Evolutionary conservation across 169 alveolate genomes (phyloP).

Genomic region (Cryptosporidium sp.): DNA sequence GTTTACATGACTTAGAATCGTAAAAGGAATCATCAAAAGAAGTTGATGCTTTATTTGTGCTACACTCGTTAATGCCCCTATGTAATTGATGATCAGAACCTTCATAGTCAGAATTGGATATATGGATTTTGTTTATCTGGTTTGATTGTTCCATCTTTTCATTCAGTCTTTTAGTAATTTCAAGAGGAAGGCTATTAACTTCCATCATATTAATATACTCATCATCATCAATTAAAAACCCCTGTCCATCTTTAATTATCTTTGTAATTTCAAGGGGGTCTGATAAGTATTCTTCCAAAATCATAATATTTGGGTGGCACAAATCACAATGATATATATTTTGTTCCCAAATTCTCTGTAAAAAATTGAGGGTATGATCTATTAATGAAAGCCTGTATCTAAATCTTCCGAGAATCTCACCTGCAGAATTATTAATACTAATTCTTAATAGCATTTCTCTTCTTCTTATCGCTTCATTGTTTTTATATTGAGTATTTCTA

Average conservation of each 20-base stretch:
- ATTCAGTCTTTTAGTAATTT: constrained; percentile 43
- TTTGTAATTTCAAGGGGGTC: constrained; percentile 45
- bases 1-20: background rate
- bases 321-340: constrained; percentile 67
- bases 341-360: constrained; percentile 73
- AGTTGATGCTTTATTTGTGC: background rate
- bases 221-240: constrained; percentile 66
- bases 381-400: constrained; percentile 51
- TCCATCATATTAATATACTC: constrained; percentile 68
- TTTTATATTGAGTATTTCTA: constrained; percentile 25
- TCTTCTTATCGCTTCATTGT: constrained; percentile 34
- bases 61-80: background rate
- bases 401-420: constrained; percentile 59
- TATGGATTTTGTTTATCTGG: background rate
- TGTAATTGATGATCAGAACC: background rate
- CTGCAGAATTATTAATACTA: constrained; percentile 61
- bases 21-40: background rate
- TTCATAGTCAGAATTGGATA: background rate
- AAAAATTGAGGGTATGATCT: constrained; percentile 54
- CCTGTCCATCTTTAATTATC: constrained; percentile 63
- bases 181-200: constrained; percentile 41
- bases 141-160: constrained; percentile 28
- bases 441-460: constrained; percentile 66
- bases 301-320: constrained; percentile 72
- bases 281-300: constrained; percentile 56